Base-by-base conservation (phyloP, 345 rosid species). In the Gossypium longicalyx region DNA sequence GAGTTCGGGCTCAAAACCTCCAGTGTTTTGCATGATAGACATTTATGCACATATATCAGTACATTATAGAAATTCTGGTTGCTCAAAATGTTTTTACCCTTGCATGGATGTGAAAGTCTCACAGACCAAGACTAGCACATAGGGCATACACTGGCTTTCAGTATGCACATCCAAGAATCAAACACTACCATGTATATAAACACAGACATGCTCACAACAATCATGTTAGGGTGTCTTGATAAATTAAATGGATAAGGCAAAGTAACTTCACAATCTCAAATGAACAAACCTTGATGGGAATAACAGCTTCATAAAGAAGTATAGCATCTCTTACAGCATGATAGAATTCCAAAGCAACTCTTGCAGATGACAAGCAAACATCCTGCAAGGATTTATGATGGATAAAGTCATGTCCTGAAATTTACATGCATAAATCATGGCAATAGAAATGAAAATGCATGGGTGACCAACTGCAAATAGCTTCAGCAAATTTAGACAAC, bases 211-310 rank as follows among this genome's bases (percentile, higher is more conserved):
- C 25, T 45, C 25, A 52, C 15, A 52, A 51, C 13, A 51, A 29
- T 52, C 60, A 52, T 52, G 51, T 10, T 9, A 54, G 53, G 3
- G 48, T 52, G 47, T 70, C 47, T 70, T 70, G 23, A 27, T 29
- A 70, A 70, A 16, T 10, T 11, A 47, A 47, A 22, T 1, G 19
- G n/a, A 47, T 27, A 47, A 61, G 16, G 13, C 15, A 13, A 70
- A 52, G 61, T 29, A 17, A 29, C 47, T 3, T 2, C 22, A 67
- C 68, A 51, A 57, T 13, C 49, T 79, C 71, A 71, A 41, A 52
- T 77, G 76, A 80, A 86, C 99, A 80, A 81, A 95, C 99, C 98
- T 89, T 95, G 74, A 93, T 89, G 48, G 98, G 98, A 82, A 90
- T 74, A 82, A 95, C 77, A 77, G 98, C 98, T 81, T 89, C 99